phyloP scores from a whole-genome alignment of 225 moss, liverwort and hornwort species.

The Bryum argenteum region DNA sequence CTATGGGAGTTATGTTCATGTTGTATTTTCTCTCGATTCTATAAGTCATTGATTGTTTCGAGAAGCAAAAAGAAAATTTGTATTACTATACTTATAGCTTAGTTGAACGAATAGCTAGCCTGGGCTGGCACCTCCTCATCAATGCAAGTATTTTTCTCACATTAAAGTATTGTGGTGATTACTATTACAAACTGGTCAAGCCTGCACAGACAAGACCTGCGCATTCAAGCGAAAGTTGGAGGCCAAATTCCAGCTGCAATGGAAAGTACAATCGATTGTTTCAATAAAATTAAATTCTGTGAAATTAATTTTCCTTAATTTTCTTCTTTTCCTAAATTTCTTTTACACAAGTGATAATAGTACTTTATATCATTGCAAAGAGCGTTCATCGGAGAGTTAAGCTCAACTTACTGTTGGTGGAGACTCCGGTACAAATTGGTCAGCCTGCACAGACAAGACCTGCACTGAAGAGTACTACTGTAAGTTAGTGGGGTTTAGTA shows the following conservation, averaged over 20 bases:
- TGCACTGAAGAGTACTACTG: neutral
- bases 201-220: conserved; percentile 3
- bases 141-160: neutral
- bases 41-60: neutral
- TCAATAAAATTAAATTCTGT: too few species aligned
- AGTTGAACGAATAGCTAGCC: accelerated
- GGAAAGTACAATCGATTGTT: too few species aligned
- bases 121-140: conserved; percentile 1
- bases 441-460: conserved; percentile 7
- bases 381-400: too few species aligned
- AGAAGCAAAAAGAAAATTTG: too few species aligned
- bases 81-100: too few species aligned
- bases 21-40: too few species aligned
- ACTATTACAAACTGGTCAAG: neutral
- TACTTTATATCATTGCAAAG: too few species aligned
- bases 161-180: neutral
- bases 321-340: too few species aligned
- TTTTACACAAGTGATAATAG: too few species aligned
- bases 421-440: neutral
- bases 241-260: neutral
- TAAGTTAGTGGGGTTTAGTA: conserved; percentile 1
- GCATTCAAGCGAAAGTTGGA: conserved; percentile 4
- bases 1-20: neutral
- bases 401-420: too few species aligned
- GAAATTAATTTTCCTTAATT: too few species aligned